These are phyloP conservation scores for Vaccinium corymbosum DNA, from an alignment of 148 eudicot genomes.

Conservation along the genomic window DNA sequence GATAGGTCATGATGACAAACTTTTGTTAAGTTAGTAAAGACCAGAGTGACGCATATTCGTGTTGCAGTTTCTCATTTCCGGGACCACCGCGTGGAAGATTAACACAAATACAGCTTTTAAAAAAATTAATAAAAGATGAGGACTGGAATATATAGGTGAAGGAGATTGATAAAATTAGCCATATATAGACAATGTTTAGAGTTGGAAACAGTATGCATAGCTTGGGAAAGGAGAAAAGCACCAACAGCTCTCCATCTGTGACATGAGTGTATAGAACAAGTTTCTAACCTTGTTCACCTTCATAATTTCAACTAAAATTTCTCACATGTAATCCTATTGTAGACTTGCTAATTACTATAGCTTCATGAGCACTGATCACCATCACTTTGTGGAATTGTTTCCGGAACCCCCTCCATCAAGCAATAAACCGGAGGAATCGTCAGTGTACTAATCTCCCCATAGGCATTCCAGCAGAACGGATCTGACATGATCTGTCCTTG, in stretches of 20 bases:
- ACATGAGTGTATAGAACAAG: not conserved
- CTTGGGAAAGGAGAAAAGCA: not conserved
- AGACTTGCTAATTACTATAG: not conserved
- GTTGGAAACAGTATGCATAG: not conserved
- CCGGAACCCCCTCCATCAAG: conserved; percentile 59
- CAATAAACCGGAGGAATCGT: conserved; percentile 53
- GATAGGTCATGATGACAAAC: not conserved
- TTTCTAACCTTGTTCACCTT: not conserved
- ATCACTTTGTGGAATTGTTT: conserved; percentile 25
- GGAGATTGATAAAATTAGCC: too few species aligned
- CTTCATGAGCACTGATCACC: conserved; percentile 37
- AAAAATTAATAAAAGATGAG: too few species aligned
- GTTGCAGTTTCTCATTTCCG: not conserved
- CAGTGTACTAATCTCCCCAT: conserved; percentile 39
- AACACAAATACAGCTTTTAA: not conserved
- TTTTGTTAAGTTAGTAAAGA: not conserved
- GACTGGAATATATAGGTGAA: too few species aligned
- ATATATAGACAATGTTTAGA: not conserved
- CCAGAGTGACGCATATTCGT: not conserved
- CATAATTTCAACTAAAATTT: not conserved
- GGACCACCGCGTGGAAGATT: not conserved
- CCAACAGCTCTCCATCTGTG: not conserved
- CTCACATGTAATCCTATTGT: not conserved
- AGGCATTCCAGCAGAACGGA: conserved; percentile 83
- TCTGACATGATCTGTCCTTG: conserved; percentile 20